Evolutionary conservation across 2,329 filamentous ascomycete species (phyloP), one percentile per base, ranked within the genome.

Genomic region (Pseudocercospora cruenta): DNA sequence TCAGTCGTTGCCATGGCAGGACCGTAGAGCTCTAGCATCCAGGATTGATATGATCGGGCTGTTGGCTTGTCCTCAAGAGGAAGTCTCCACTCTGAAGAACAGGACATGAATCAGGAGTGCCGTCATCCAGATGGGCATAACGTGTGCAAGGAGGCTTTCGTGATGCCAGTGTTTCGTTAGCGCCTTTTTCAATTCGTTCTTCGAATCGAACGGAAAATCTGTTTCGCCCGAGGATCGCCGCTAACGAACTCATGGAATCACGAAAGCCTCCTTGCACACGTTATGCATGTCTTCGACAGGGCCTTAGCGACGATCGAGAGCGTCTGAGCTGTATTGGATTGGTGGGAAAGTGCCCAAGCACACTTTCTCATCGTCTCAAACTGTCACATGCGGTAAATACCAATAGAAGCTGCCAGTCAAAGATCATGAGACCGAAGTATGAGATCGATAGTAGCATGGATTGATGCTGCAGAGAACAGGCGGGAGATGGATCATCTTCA

Each of bases 401-500:
- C 51, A 55, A 55, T 55, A 55, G 26, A 31, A 24, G 51, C 22
- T 55, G 51, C 22, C 51, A 55, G 51, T 55, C 51, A 31, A 43
- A 26, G 51, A 55, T 55, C 51, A 55, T 55, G 51, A 55, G 51
- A 55, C 51, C 51, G 16, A n/a, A 55, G 51, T 22, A 16, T n/a
- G 51, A 55, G 31, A 26, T 55, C 51, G 51, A 55, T 12, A 28
- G 31, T 3, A 16, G 26, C 51, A 55, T 55, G 51, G 51, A n/a
- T 55, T 28, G 51, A 10, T 26, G 51, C 51, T 8, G 51, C 51
- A 26, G 51, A 55, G 51, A 31, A 22, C 26, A 55, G 24, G 51
- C 51, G 51, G 47, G 51, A 55, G 51, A 55, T 24, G 51, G 51
- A 55, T 55, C 51, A 55, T 55, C 51, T 26, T 16, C 51, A 55